Base-by-base conservation (phyloP, 257 asterid species). In the Gentiana dahurica region DNA sequence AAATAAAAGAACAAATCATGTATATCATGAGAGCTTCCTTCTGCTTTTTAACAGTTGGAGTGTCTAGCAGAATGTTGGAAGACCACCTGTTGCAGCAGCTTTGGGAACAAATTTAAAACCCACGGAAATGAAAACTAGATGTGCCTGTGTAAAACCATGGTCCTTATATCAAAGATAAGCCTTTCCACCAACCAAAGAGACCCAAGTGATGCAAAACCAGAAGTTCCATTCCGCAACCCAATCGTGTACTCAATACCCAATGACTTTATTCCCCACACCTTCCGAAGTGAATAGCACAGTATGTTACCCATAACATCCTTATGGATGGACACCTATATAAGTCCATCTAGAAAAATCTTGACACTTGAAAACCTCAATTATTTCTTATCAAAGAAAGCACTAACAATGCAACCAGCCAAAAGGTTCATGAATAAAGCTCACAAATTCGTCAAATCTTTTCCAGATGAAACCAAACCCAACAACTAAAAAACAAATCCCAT, bases 401-500 rank as follows among this genome's bases (percentile, higher is more conserved):
- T 46, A 58, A 44, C 7, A 55, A 6, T 3, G 57, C 45, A 58
- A 35, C 39, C 48, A 34, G 54, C 68, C 48, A n/a, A 50, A 5
- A n/a, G 35, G 24, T 45, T 63, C 9, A 51, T 49, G 41, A 55
- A 55, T 32, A 39, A 46, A 53, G 51, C 7, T 38, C 46, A 55
- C 3, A 48, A 62, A 55, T 34, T 62, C 59, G 15, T 63, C 59
- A 76, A 72, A 51, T 77, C 76, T 59, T 65, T 47, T 49, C 56
- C 44, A 54, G 36, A 48, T 36, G 36, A n/a, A 53, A 53, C 46
- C 54, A 53, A 59, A 46, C 13, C 66, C 54, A 66, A 57, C 24
- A 77, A 67, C 65, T 58, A 66, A 63, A 63, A 72, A 39, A 39
- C 44, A 59, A 55, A 48, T 35, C 62, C 56, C 73, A 68, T 69